These are phyloP conservation scores for Aureoboletus auriporus DNA, from an alignment of 768 basidiomycete genomes.

Conservation along the genomic window DNA sequence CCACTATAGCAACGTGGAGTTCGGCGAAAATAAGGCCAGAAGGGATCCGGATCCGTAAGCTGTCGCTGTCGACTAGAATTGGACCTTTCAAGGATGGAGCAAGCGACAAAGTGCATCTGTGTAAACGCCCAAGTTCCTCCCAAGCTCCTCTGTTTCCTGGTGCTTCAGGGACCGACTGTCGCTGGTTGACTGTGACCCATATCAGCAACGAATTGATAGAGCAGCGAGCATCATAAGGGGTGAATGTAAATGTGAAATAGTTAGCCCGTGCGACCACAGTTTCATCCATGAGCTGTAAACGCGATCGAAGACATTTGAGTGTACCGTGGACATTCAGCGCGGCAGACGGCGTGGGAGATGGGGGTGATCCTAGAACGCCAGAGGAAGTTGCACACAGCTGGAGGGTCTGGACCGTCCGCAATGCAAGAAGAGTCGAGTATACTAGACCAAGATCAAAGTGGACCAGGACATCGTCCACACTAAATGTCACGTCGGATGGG, in stretches of 20 bases:
- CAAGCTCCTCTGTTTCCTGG: constrained; percentile 42
- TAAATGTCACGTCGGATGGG: constrained; percentile 40
- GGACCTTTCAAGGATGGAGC: constrained; percentile 29
- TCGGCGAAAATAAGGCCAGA: constrained; percentile 72
- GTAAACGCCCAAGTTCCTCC: constrained; percentile 70
- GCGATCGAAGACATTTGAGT: constrained; percentile 46
- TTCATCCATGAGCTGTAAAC: constrained; percentile 46
- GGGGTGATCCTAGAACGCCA: constrained; percentile 13
- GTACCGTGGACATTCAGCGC: constrained; percentile 27
- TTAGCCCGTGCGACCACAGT: constrained; percentile 38
- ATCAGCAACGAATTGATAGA: constrained; percentile 42
- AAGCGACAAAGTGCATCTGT: constrained; percentile 44
- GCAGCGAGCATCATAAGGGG: constrained; percentile 23
- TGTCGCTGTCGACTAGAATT: constrained; percentile 56
- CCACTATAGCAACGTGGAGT: constrained; percentile 64
- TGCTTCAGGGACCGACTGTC: constrained; percentile 30
- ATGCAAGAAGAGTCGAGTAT: constrained; percentile 65
- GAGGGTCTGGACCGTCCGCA: constrained; percentile 47
- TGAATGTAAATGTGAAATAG: constrained; percentile 18
- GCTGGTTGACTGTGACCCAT: constrained; percentile 52
- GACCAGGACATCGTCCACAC: constrained; percentile 50
- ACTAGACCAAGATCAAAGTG: constrained; percentile 61
- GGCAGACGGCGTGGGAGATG: constrained; percentile 12
- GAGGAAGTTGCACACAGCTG: constrained; percentile 17
- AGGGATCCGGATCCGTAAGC: constrained; percentile 74